phyloP scores from a whole-genome alignment of 2,329 filamentous ascomycete genomes.

The Claviceps sp. region DNA sequence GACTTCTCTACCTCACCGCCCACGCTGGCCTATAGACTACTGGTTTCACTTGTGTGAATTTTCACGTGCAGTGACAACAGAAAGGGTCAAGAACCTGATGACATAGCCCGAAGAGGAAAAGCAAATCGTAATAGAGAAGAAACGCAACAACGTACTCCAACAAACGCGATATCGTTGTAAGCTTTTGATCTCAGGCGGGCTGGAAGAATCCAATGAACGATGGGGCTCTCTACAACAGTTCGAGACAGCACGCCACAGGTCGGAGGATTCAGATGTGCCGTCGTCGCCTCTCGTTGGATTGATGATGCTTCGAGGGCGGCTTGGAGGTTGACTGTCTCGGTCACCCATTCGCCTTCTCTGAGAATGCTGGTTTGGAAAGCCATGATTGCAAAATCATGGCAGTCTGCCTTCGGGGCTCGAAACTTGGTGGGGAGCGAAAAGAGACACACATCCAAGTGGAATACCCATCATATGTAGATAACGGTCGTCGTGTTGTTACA shows the following conservation, averaged over 20 bases:
- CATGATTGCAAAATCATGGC: conserved; percentile 17
- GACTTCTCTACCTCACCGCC: neutral
- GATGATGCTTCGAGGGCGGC: conserved; percentile 27
- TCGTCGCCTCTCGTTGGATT: conserved; percentile 17
- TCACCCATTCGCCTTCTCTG: conserved; percentile 42
- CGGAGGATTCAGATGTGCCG: conserved; percentile 28
- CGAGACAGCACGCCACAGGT: conserved; percentile 61
- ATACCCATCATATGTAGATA: neutral
- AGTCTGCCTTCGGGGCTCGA: neutral
- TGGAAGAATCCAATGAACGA: conserved; percentile 64
- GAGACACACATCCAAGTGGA: neutral
- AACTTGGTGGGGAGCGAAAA: neutral
- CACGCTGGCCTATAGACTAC: neutral
- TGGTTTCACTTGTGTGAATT: neutral
- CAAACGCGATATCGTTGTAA: conserved; percentile 72
- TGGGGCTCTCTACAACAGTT: conserved; percentile 64
- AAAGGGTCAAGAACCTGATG: neutral
- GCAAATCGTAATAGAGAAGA: neutral
- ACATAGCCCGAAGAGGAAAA: neutral
- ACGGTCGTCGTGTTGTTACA: neutral
- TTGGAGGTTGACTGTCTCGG: conserved; percentile 34
- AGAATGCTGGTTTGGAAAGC: conserved; percentile 42
- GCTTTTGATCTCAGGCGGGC: conserved; percentile 58
- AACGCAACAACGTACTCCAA: conserved; percentile 47
- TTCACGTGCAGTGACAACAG: neutral